Conservation (phyloP, 768 basidiomycete genomes). For the Coprinopsis sp. region DNA sequence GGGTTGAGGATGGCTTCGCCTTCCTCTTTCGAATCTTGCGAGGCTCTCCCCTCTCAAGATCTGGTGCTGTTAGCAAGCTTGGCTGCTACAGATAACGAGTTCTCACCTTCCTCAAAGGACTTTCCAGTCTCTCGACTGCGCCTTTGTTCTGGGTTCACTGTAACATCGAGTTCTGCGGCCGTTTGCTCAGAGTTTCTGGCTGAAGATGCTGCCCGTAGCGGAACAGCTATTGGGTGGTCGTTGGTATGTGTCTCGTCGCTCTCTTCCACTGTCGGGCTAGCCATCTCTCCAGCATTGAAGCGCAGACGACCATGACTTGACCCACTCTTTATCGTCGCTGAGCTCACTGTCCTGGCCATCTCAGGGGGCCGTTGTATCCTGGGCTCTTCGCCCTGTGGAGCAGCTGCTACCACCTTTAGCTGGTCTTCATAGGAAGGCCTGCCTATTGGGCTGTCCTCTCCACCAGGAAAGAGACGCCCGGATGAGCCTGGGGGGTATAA, state of each 20-base stretch:
- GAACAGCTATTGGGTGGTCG: background rate
- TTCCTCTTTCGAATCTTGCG: background rate
- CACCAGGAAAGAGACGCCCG: background rate
- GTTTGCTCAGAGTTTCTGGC: no score
- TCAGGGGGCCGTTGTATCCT: background rate
- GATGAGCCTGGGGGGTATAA: slow-evolving; percentile 2
- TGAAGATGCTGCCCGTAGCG: slow-evolving; percentile 3
- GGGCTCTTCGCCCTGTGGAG: background rate
- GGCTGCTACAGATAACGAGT: no score
- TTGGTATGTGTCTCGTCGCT: background rate
- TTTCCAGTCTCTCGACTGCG: no score
- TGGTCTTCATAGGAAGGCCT: slow-evolving; percentile 43
- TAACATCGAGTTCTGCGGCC: no score
- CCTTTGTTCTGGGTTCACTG: no score
- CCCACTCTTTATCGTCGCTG: slow-evolving; percentile 7
- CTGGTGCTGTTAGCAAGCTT: background rate
- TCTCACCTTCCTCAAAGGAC: no score
- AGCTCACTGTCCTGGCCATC: slow-evolving; percentile 4
- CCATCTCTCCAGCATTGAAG: slow-evolving; percentile 8
- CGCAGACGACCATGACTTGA: background rate
- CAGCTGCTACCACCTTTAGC: background rate
- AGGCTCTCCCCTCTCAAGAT: background rate
- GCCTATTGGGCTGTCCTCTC: slow-evolving; percentile 25
- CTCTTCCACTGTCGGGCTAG: slow-evolving; percentile 2
- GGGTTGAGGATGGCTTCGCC: slow-evolving; percentile 7